phyloP scores from a whole-genome alignment of 208 protist genomes.

The Acanthamoeba healyi region DNA sequence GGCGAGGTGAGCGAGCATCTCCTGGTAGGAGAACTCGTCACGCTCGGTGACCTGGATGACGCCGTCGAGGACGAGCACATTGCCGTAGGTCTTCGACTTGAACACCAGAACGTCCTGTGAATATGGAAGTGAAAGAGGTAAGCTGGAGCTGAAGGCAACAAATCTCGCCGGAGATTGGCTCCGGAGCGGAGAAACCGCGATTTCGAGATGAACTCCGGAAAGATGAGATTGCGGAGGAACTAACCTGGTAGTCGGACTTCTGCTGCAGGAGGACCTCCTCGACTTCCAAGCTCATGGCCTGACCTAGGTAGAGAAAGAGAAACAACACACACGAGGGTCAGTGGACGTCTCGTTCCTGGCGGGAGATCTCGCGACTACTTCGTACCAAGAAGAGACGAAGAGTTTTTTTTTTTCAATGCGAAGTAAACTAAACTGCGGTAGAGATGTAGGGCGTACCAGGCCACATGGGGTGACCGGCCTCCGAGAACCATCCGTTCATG shows the following conservation, averaged over 20 bases:
- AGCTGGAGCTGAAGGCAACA: background rate
- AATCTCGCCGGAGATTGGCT: background rate
- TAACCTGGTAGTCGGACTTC: slow-evolving; percentile 76
- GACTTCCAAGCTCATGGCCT: slow-evolving; percentile 77
- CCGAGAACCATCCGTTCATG: slow-evolving; percentile 72
- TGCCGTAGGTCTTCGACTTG: slow-evolving; percentile 92
- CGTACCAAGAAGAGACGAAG: too few relatives aligned
- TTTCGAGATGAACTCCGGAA: background rate
- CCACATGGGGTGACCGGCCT: slow-evolving; percentile 61
- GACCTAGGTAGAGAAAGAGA: too few relatives aligned
- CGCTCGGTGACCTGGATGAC: slow-evolving; percentile 96
- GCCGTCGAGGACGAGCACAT: slow-evolving; percentile 97
- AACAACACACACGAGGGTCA: too few relatives aligned
- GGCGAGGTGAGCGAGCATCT: slow-evolving; percentile 98
- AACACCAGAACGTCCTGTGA: slow-evolving; percentile 71
- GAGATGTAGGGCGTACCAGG: slow-evolving; percentile 45
- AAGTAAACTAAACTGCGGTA: background rate
- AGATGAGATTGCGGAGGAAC: background rate
- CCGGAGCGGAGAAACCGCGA: background rate
- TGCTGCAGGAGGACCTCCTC: slow-evolving; percentile 61
- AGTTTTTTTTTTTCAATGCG: background rate
- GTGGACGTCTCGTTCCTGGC: too few relatives aligned
- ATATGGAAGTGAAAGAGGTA: background rate
- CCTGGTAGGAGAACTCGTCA: slow-evolving; percentile 99
- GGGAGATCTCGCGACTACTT: too few relatives aligned